These are phyloP conservation scores for Funneliformis geosporum DNA, from an alignment of 192 early-diverging fungal species.

Conservation along the genomic window DNA sequence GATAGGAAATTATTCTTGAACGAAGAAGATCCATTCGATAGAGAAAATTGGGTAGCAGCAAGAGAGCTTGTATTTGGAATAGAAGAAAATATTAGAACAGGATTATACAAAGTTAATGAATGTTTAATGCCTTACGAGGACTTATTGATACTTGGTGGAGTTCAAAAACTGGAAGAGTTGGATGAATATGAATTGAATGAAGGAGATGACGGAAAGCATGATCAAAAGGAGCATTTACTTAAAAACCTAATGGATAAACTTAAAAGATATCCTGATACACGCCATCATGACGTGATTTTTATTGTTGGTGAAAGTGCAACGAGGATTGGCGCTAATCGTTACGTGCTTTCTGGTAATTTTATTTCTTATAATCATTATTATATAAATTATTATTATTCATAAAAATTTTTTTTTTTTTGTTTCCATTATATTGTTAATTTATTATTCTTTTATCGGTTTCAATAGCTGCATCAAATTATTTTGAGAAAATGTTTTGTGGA, in stretches of 20 bases:
- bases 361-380: neutral
- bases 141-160: conserved; percentile 1
- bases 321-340: neutral
- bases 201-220: neutral
- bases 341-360: conserved; percentile 12
- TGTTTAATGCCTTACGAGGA: neutral
- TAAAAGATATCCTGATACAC: neutral
- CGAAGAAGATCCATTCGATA: conserved; percentile 15
- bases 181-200: too few relatives aligned
- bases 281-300: conserved; percentile 13
- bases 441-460: neutral
- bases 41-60: conserved; percentile 1
- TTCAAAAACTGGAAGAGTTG: neutral
- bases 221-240: neutral
- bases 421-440: neutral
- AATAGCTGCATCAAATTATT: neutral
- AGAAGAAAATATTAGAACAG: neutral
- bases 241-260: neutral
- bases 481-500: neutral
- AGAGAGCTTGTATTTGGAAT: neutral
- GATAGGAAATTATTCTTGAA: conserved; percentile 12
- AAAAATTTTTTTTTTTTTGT: neutral
- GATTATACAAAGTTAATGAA: conserved; percentile 3
- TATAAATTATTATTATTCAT: neutral
- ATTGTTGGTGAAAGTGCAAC: neutral